Conservation (phyloP, 2,329 filamentous ascomycete genomes). For the Botryotinia globosa region DNA sequence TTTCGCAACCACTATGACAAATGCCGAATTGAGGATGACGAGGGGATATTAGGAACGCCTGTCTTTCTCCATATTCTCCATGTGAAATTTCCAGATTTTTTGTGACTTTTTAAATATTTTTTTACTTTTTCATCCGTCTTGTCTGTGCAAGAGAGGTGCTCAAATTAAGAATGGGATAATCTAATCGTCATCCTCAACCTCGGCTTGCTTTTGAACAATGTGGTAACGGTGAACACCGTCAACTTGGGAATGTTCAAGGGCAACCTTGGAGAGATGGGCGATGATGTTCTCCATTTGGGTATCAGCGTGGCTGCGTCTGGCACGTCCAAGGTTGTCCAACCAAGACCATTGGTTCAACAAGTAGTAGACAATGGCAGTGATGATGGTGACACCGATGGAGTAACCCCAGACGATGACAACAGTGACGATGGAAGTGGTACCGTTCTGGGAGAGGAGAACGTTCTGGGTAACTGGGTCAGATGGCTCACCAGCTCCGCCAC, state of each 20-base stretch:
- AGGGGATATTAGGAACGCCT: slow-evolving; percentile 21
- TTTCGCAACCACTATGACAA: background rate
- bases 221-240: slow-evolving; percentile 21
- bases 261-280: slow-evolving; percentile 61
- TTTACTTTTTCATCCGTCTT: background rate
- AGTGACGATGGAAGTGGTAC: slow-evolving; percentile 53
- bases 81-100: slow-evolving; percentile 11
- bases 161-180: background rate
- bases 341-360: slow-evolving; percentile 56
- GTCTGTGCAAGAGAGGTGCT: background rate
- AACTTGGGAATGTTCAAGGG: slow-evolving; percentile 53
- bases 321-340: slow-evolving; percentile 61
- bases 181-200: slow-evolving; percentile 23
- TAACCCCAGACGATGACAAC: slow-evolving; percentile 64
- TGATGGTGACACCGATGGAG: slow-evolving; percentile 63
- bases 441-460: slow-evolving; percentile 40
- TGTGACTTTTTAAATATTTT: slow-evolving; percentile 16
- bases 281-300: slow-evolving; percentile 66
- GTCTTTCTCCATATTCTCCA: slow-evolving; percentile 18
- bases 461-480: slow-evolving; percentile 41
- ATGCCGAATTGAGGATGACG: slow-evolving; percentile 4
- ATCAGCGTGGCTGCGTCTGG: slow-evolving; percentile 59
- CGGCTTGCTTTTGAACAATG: slow-evolving; percentile 18
- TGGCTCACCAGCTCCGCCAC: slow-evolving; percentile 46
- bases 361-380: slow-evolving; percentile 64